Evolutionary conservation across 345 rosid species (phyloP).

Genomic region (Lumnitzera littorea): DNA sequence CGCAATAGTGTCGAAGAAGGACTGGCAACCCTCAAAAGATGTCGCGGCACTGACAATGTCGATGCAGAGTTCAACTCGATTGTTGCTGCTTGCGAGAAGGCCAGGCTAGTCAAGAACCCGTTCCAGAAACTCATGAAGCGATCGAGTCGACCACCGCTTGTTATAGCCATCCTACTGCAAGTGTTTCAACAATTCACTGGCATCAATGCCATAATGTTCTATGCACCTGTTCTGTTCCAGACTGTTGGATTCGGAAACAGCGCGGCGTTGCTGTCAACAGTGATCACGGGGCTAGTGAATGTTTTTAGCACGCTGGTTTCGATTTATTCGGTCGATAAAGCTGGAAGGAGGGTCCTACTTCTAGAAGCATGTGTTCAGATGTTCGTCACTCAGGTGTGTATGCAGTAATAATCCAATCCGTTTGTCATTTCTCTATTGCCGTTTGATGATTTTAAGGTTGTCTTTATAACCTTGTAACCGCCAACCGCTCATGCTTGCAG

Average conservation of each 20-base stretch:
- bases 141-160: slow-evolving; percentile 37
- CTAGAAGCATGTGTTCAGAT: slow-evolving; percentile 24
- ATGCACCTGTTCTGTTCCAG: slow-evolving; percentile 47
- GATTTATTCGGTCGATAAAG: slow-evolving; percentile 22
- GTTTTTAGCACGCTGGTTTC: slow-evolving; percentile 24
- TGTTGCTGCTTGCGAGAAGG: slow-evolving; percentile 30
- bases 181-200: slow-evolving; percentile 75
- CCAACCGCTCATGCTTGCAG: neutral
- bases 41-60: slow-evolving; percentile 49
- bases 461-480: too few relatives aligned
- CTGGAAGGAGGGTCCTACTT: slow-evolving; percentile 36
- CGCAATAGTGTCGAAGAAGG: slow-evolving; percentile 40
- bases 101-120: slow-evolving; percentile 35
- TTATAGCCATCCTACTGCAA: slow-evolving; percentile 41
- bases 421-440: too few relatives aligned
- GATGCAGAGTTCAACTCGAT: slow-evolving; percentile 41
- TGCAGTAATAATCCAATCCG: too few relatives aligned
- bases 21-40: slow-evolving; percentile 24
- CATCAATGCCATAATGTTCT: slow-evolving; percentile 43
- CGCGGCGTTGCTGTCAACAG: slow-evolving; percentile 41
- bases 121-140: slow-evolving; percentile 28
- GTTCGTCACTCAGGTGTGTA: slow-evolving; percentile 10
- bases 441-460: too few relatives aligned
- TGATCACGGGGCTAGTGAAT: slow-evolving; percentile 30
- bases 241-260: slow-evolving; percentile 38